Conservation (phyloP, 2,329 filamentous ascomycete species). For the Microthyrium microscopicum region DNA sequence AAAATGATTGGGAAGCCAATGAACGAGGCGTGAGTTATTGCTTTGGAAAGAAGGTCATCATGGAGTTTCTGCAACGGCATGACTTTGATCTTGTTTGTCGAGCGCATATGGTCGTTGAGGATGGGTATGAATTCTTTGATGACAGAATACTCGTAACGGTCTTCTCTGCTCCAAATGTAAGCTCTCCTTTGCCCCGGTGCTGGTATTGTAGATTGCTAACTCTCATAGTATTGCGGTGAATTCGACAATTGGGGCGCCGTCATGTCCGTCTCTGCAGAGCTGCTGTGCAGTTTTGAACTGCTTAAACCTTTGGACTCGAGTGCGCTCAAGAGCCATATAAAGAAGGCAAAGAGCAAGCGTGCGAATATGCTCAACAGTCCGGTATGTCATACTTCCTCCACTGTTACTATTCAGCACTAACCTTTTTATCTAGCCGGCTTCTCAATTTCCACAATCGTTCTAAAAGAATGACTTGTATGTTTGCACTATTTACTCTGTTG, state of each 20-base stretch:
- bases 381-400: constrained; percentile 41
- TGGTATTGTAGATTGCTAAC: constrained; percentile 10
- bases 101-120: constrained; percentile 98
- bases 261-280: constrained; percentile 88
- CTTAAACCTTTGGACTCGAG: constrained; percentile 92
- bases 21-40: constrained; percentile 96
- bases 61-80: constrained; percentile 83
- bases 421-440: no score
- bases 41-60: constrained; percentile 96
- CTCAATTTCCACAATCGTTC: no score
- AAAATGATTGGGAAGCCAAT: constrained; percentile 94
- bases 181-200: constrained; percentile 24
- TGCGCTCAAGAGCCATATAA: constrained; percentile 95
- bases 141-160: constrained; percentile 91
- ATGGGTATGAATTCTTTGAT: constrained; percentile 97
- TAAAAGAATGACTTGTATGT: no score
- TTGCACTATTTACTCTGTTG: no score
- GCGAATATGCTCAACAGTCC: constrained; percentile 94
- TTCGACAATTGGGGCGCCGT: constrained; percentile 99
- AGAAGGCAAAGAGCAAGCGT: constrained; percentile 88
- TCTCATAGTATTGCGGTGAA: constrained; percentile 74
- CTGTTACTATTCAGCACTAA: no score
- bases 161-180: constrained; percentile 91
- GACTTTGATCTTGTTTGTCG: constrained; percentile 96
- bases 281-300: constrained; percentile 93